phyloP scores from a whole-genome alignment of 2,329 filamentous ascomycete species.

The Sporothrix globosa region DNA sequence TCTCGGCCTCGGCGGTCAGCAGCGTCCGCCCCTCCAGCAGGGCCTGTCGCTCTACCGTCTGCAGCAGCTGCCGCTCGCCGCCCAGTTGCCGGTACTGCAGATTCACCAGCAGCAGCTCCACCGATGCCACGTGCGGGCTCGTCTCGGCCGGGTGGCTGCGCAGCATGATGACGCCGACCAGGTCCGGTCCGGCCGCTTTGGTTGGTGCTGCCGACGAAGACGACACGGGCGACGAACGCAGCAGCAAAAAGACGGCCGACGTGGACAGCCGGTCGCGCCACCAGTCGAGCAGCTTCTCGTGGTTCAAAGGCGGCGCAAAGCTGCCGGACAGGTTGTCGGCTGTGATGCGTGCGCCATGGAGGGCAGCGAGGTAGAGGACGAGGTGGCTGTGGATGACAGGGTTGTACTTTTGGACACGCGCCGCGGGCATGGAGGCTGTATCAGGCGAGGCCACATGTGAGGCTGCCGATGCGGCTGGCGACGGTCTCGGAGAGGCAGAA shows the following conservation, averaged over 20 bases:
- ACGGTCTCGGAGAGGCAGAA: no score
- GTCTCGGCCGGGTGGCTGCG: slow-evolving; percentile 58
- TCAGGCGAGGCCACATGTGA: background rate
- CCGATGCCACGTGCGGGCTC: slow-evolving; percentile 55
- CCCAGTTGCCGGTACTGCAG: slow-evolving; percentile 56
- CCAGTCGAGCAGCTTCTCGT: slow-evolving; percentile 59
- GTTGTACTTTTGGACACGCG: slow-evolving; percentile 45
- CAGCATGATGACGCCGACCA: slow-evolving; percentile 62
- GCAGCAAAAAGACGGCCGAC: slow-evolving; percentile 57
- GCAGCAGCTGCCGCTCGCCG: slow-evolving; percentile 56
- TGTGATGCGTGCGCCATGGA: slow-evolving; percentile 63
- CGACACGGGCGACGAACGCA: slow-evolving; percentile 43
- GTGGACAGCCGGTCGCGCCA: slow-evolving; percentile 60
- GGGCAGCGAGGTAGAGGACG: slow-evolving; percentile 58
- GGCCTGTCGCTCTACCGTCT: slow-evolving; percentile 60
- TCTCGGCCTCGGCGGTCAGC: slow-evolving; percentile 53
- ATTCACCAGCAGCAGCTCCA: slow-evolving; percentile 63
- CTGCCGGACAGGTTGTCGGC: slow-evolving; percentile 59
- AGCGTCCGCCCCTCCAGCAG: slow-evolving; percentile 52
- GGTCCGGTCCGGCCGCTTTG: slow-evolving; percentile 49
- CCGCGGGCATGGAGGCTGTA: background rate
- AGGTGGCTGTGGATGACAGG: slow-evolving; percentile 54
- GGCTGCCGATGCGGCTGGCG: background rate
- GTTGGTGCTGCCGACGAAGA: slow-evolving; percentile 37
- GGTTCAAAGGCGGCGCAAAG: slow-evolving; percentile 62